phyloP scores from a whole-genome alignment of 2,329 filamentous ascomycete species.

The Diaporthe citriasiana region DNA sequence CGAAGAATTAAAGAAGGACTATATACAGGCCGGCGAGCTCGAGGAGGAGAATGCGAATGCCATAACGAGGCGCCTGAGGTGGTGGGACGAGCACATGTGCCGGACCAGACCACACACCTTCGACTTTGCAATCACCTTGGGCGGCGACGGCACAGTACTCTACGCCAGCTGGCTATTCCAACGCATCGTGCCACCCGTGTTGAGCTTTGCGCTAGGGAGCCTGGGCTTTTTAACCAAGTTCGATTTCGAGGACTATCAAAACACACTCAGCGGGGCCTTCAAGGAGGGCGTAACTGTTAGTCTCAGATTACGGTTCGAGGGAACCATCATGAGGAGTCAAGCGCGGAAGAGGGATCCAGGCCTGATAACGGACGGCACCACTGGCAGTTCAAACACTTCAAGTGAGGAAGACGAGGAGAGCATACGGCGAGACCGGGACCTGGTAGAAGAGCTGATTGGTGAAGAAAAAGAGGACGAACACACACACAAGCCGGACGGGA shows the following conservation, averaged over 20 bases:
- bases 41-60: constrained; percentile 55
- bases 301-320: constrained; percentile 89
- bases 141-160: constrained; percentile 96
- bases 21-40: constrained; percentile 49
- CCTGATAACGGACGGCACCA: constrained; percentile 38
- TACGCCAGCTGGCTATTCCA: constrained; percentile 99
- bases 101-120: constrained; percentile 85
- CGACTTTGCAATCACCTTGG: constrained; percentile 92
- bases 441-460: constrained; percentile 91
- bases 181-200: constrained; percentile 90
- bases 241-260: constrained; percentile 82
- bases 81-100: constrained; percentile 88
- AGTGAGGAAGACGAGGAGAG: constrained; percentile 56
- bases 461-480: constrained; percentile 86
- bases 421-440: constrained; percentile 66
- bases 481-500: constrained; percentile 87
- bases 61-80: constrained; percentile 73
- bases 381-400: constrained; percentile 20
- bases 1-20: constrained; percentile 67
- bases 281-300: constrained; percentile 89
- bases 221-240: constrained; percentile 97
- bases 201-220: constrained; percentile 92
- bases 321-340: constrained; percentile 89
- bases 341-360: constrained; percentile 50
- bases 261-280: constrained; percentile 80